Evolutionary conservation across 2,329 filamentous ascomycete species (phyloP).

Genomic region (Sporothrix euskadiensis): DNA sequence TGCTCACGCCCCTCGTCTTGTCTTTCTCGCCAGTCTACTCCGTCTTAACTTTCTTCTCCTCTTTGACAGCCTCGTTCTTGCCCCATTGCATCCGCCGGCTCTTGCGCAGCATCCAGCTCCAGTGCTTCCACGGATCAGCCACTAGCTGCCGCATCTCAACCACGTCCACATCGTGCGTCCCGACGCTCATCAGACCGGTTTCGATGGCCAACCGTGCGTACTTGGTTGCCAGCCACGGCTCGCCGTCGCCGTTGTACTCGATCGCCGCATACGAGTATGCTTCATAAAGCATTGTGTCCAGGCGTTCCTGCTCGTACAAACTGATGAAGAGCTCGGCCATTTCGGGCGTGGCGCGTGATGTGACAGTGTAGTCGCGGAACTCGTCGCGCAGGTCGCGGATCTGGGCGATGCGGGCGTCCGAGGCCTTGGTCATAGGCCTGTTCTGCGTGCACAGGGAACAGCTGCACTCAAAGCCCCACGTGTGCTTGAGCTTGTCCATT

Average conservation of each 20-base stretch:
- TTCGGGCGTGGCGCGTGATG: conserved; percentile 39
- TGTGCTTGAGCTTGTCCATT: conserved; percentile 36
- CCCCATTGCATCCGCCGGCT: conserved; percentile 40
- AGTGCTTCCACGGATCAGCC: conserved; percentile 43
- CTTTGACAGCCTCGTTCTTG: conserved; percentile 25
- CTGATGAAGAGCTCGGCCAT: conserved; percentile 46
- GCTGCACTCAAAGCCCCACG: conserved; percentile 47
- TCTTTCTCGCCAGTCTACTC: background rate
- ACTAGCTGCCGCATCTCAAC: conserved; percentile 41
- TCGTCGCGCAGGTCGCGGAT: conserved; percentile 39
- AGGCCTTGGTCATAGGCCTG: conserved; percentile 36
- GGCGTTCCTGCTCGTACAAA: conserved; percentile 45
- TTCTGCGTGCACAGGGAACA: conserved; percentile 44
- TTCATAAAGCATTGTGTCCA: conserved; percentile 41
- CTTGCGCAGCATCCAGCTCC: conserved; percentile 44
- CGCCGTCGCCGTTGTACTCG: conserved; percentile 44
- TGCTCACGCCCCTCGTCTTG: no score
- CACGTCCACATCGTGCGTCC: conserved; percentile 39
- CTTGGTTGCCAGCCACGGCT: conserved; percentile 43
- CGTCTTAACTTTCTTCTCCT: background rate
- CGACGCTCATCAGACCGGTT: conserved; percentile 39
- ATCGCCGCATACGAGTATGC: conserved; percentile 44
- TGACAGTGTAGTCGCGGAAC: conserved; percentile 38
- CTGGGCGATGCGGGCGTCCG: conserved; percentile 44
- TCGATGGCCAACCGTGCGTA: conserved; percentile 45